Percentiles rank a stretch among this genome's conserved stretches.
Conservation (phyloP, 257 asterid species). For the Solanum etuberosum region DNA sequence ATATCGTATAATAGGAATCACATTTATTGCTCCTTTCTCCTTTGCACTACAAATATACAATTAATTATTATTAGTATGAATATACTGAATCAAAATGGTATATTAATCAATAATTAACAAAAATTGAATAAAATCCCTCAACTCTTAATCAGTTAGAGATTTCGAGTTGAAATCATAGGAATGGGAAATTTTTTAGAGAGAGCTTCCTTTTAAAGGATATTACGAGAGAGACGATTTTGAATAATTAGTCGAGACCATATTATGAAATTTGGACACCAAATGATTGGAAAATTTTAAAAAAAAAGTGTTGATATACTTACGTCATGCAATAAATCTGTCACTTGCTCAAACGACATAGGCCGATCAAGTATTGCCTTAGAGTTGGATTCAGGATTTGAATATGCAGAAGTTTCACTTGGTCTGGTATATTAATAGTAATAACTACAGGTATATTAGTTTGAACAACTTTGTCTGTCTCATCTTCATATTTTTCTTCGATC, state of each 20-base stretch:
- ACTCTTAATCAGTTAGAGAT: not conserved
- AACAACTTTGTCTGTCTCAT: not conserved
- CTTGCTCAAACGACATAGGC: not conserved
- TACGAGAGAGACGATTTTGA: no score
- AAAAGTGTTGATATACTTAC: not conserved
- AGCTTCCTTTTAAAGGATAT: no score
- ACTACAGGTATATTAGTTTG: not conserved
- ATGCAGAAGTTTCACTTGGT: not conserved
- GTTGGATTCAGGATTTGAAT: not conserved
- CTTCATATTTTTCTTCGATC: not conserved
- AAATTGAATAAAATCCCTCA: not conserved
- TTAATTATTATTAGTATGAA: not conserved
- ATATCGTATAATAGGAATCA: not conserved
- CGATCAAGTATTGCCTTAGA: not conserved
- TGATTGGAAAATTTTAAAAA: not conserved
- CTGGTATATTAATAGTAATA: not conserved
- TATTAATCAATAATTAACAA: not conserved
- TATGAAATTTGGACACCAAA: not conserved
- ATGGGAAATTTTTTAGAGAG: no score
- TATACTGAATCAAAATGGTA: no score
- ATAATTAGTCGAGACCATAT: not conserved
- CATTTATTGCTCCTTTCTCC: not conserved
- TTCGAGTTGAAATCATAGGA: not conserved
- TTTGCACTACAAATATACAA: not conserved
- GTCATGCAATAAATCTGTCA: not conserved